Evolutionary conservation across 1,284 basidiomycete species (phyloP).

Genomic region (Peniophora sp.): DNA sequence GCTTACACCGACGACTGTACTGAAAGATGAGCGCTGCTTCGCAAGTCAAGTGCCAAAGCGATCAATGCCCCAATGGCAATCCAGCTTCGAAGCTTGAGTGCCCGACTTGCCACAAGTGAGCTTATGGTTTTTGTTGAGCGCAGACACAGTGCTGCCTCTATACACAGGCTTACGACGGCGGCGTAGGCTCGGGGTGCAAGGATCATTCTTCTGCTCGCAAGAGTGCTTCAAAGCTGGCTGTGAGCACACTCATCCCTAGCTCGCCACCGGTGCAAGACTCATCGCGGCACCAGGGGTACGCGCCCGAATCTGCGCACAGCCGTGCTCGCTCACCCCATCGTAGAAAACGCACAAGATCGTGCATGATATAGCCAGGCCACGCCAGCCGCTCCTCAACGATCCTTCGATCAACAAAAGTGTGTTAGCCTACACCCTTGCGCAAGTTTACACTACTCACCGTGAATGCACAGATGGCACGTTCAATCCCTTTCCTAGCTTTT

Average conservation of each 20-base stretch:
- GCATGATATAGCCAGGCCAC: slow-evolving; percentile 54
- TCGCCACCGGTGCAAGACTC: slow-evolving; percentile 4
- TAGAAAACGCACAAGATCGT: slow-evolving; percentile 77
- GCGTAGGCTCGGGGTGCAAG: slow-evolving; percentile 65
- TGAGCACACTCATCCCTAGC: slow-evolving; percentile 29
- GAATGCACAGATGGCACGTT: slow-evolving; percentile 50
- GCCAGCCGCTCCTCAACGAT: slow-evolving; percentile 22
- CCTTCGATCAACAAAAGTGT: slow-evolving; percentile 24
- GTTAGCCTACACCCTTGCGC: not conserved
- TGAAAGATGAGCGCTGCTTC: slow-evolving; percentile 18
- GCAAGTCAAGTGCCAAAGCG: slow-evolving; percentile 56
- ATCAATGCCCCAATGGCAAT: slow-evolving; percentile 63
- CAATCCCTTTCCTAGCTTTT: slow-evolving; percentile 65
- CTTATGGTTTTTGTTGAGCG: slow-evolving; percentile 7
- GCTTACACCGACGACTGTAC: not conserved
- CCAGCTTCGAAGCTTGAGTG: slow-evolving; percentile 74
- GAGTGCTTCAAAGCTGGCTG: slow-evolving; percentile 82
- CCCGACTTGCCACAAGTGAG: slow-evolving; percentile 76
- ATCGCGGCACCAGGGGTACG: not conserved
- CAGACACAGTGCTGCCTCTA: not conserved
- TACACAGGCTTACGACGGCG: not conserved
- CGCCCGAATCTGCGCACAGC: too few relatives aligned
- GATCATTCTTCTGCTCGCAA: slow-evolving; percentile 80
- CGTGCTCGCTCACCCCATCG: slow-evolving; percentile 5
- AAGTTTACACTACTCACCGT: not conserved